Conservation (phyloP, 495 filamentous ascomycete genomes). For the Penicillium flavigenum region DNA sequence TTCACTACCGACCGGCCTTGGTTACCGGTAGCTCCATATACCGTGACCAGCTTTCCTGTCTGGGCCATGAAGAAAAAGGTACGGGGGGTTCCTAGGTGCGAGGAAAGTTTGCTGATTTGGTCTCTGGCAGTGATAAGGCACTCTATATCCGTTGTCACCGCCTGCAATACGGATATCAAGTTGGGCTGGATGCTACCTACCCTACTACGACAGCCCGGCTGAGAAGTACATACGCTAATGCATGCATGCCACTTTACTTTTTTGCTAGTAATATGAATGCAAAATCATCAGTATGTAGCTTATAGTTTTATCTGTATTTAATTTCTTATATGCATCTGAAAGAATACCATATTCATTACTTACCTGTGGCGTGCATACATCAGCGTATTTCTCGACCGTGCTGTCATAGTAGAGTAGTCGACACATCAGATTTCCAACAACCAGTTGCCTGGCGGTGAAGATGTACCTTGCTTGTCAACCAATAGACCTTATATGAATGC, state of each 20-base stretch:
- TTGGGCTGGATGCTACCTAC: slow-evolving; percentile 3
- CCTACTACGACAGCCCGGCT: not conserved
- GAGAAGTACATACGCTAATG: not conserved
- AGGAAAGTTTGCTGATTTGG: slow-evolving; percentile 1
- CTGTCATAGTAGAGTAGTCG: not conserved
- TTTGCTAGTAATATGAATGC: not conserved
- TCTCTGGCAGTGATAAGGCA: slow-evolving; percentile 2
- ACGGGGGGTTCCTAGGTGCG: not conserved
- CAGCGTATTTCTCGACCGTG: not conserved
- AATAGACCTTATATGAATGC: not conserved
- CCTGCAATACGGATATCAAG: slow-evolving; percentile 2
- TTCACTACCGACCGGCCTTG: not conserved
- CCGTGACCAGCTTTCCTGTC: not conserved
- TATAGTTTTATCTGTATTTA: too few species aligned
- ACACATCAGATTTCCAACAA: not conserved
- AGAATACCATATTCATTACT: not conserved
- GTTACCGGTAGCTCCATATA: slow-evolving; percentile 1
- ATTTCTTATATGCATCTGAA: too few species aligned
- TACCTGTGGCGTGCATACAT: not conserved
- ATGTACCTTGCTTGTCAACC: not conserved
- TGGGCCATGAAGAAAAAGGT: slow-evolving; percentile 1
- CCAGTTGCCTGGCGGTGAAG: not conserved
- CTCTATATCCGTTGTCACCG: slow-evolving; percentile 2
- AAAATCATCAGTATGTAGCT: not conserved
- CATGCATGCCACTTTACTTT: not conserved